Conservation (phyloP, 169 alveolate species). For the Plasmodium gaboni region DNA sequence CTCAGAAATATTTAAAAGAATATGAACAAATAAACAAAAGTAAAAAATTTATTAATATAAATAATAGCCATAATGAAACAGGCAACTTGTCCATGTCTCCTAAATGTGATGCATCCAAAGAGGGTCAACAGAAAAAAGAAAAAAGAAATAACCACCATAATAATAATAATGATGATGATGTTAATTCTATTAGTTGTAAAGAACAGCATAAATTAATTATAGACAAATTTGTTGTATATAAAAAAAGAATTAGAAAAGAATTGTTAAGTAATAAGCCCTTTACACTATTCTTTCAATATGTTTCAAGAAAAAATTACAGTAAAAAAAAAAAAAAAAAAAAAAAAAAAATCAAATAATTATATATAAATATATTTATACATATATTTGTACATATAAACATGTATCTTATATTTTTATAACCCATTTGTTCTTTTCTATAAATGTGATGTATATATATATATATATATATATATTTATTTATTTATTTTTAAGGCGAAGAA, state of each 20-base stretch:
- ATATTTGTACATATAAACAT: neutral
- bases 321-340: neutral
- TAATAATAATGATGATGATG: neutral
- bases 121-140: neutral
- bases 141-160: neutral
- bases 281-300: slow-evolving; percentile 69
- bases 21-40: neutral
- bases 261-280: slow-evolving; percentile 47
- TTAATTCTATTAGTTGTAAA: neutral
- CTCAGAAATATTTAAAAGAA: neutral
- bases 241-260: slow-evolving; percentile 40
- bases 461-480: neutral
- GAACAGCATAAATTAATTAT: neutral
- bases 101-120: neutral
- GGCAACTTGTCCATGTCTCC: too few species aligned
- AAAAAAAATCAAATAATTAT: too few species aligned
- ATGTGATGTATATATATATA: neutral
- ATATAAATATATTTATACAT: neutral
- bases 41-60: neutral
- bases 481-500: slow-evolving; percentile 14
- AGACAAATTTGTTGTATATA: slow-evolving; percentile 29
- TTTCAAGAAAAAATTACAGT: slow-evolving; percentile 32
- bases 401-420: too few species aligned
- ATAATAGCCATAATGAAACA: neutral
- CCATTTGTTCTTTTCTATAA: neutral